These are phyloP conservation scores for Liquidambar formosana DNA, from an alignment of 164 flowering plant genomes.

Conservation along the genomic window DNA sequence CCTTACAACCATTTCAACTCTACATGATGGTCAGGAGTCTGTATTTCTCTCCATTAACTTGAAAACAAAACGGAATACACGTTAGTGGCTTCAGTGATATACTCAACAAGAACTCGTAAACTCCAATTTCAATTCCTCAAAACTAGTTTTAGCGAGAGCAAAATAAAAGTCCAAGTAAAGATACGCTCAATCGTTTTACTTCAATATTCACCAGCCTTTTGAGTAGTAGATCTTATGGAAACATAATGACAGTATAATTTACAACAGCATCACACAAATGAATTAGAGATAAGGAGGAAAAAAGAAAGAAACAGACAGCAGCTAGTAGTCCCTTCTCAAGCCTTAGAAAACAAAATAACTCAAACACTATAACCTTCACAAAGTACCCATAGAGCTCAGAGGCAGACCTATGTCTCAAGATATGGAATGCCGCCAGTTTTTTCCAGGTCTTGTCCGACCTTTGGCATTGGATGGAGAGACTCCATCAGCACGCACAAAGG, in stretches of 20 bases:
- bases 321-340: slow-evolving; percentile 13
- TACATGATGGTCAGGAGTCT: too few species aligned
- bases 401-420: slow-evolving; percentile 44
- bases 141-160: background rate
- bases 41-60: too few species aligned
- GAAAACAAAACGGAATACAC: too few species aligned
- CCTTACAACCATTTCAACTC: too few species aligned
- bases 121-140: too few species aligned
- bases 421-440: slow-evolving; percentile 78
- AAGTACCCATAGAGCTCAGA: background rate
- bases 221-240: background rate
- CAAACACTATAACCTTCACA: slow-evolving; percentile 2
- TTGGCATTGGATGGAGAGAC: slow-evolving; percentile 32
- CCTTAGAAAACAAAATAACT: slow-evolving; percentile 13
- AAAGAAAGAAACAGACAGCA: background rate
- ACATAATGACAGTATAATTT: background rate
- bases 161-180: background rate
- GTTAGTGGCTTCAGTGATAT: too few species aligned
- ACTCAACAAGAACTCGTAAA: too few species aligned
- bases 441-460: slow-evolving; percentile 49
- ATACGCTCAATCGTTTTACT: too few species aligned
- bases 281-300: background rate
- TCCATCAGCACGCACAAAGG: slow-evolving; percentile 60
- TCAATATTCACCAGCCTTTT: background rate
- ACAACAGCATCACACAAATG: slow-evolving; percentile 12